Conservation (phyloP, 495 filamentous ascomycete species). For the Hypoxylon perforatum region DNA sequence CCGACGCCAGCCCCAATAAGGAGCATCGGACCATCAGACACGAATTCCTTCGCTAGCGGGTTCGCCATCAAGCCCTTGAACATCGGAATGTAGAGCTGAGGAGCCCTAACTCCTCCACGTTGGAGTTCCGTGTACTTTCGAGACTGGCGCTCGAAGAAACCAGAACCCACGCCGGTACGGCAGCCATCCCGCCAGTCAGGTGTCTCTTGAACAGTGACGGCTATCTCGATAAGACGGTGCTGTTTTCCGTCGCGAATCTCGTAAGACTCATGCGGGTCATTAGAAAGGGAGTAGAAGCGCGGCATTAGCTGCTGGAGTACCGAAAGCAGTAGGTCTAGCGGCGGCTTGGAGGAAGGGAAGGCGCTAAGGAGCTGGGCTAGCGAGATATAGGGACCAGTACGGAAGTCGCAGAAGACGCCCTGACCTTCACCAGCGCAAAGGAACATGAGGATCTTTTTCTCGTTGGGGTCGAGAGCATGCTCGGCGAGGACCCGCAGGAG, state of each 20-base stretch:
- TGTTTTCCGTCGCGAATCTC: constrained; percentile 71
- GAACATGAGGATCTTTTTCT: constrained; percentile 88
- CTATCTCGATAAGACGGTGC: constrained; percentile 90
- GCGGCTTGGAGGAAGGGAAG: constrained; percentile 90
- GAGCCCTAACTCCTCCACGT: constrained; percentile 62
- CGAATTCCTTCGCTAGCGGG: constrained; percentile 88
- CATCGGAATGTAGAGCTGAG: constrained; percentile 85
- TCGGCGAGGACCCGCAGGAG: constrained; percentile 89
- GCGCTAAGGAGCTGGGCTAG: constrained; percentile 87
- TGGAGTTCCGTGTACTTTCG: constrained; percentile 73
- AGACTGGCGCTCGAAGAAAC: constrained; percentile 87
- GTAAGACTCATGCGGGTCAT: constrained; percentile 89
- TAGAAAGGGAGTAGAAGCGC: constrained; percentile 96
- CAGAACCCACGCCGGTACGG: constrained; percentile 79
- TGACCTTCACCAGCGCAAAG: constrained; percentile 92
- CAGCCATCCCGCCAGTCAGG: constrained; percentile 77
- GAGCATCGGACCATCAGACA: constrained; percentile 93
- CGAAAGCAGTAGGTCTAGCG: constrained; percentile 81
- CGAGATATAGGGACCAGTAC: constrained; percentile 86
- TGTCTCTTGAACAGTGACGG: constrained; percentile 91
- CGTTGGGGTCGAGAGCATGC: constrained; percentile 78
- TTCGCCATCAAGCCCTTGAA: constrained; percentile 99
- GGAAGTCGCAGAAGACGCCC: constrained; percentile 92
- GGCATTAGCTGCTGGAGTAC: constrained; percentile 91
- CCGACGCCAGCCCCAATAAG: constrained; percentile 96